Conservation (phyloP, 2,329 filamentous ascomycete species). For the Fusarium sp. region DNA sequence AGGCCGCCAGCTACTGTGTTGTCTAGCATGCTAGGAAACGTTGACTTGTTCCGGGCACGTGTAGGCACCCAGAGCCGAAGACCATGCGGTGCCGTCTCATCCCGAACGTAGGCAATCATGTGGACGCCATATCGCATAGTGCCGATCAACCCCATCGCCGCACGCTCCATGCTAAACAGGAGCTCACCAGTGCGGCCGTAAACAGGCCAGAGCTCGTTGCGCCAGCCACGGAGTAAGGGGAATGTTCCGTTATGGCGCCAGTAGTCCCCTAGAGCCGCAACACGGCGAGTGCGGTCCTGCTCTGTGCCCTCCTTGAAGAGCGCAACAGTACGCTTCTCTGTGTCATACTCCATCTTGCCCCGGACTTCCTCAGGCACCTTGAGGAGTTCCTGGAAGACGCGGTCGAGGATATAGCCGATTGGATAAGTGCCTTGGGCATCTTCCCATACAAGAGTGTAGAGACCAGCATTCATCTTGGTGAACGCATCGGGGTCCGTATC, state of each 20-base stretch:
- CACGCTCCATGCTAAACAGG: conserved; percentile 82
- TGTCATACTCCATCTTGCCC: conserved; percentile 72
- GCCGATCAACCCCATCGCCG: conserved; percentile 79
- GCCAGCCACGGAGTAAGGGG: conserved; percentile 80
- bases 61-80: conserved; percentile 88
- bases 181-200: conserved; percentile 73
- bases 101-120: conserved; percentile 77
- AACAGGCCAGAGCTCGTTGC: conserved; percentile 83
- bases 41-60: conserved; percentile 81
- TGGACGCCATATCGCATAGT: conserved; percentile 84
- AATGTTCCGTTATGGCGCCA: conserved; percentile 81
- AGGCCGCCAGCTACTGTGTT: conserved; percentile 90
- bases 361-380: conserved; percentile 62
- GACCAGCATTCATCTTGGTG: conserved; percentile 65
- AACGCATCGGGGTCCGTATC: conserved; percentile 70
- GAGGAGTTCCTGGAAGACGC: conserved; percentile 62
- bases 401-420: conserved; percentile 71
- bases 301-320: conserved; percentile 71
- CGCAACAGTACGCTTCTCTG: conserved; percentile 70
- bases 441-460: conserved; percentile 76
- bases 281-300: conserved; percentile 69
- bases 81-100: conserved; percentile 57
- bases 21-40: conserved; percentile 92
- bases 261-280: conserved; percentile 69
- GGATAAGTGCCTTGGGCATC: conserved; percentile 72